These are phyloP conservation scores for Pyrenochaeta sp. DNA, from an alignment of 2,329 filamentous ascomycete species.

Conservation along the genomic window DNA sequence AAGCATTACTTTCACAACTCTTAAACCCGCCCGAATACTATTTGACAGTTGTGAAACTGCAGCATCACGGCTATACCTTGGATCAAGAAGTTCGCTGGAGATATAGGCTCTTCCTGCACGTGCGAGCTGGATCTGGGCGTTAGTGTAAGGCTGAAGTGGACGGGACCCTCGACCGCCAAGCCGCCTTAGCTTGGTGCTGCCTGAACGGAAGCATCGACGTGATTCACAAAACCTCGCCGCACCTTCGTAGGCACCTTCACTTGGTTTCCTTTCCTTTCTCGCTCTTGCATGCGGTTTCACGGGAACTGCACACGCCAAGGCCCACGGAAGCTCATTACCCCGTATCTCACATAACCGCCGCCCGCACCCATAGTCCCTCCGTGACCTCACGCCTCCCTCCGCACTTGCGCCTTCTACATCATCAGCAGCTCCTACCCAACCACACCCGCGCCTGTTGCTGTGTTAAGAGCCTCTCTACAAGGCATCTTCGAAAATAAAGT, in stretches of 20 bases:
- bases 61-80: no score
- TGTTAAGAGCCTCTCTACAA: conserved; percentile 6
- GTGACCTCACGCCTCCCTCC: conserved; percentile 9
- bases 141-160: conserved; percentile 24
- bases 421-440: conserved; percentile 1
- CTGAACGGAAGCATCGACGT: conserved; percentile 37
- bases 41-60: no score
- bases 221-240: conserved; percentile 41
- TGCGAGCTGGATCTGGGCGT: background rate
- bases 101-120: no score
- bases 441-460: background rate
- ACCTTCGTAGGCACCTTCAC: conserved; percentile 27
- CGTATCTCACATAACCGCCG: conserved; percentile 9
- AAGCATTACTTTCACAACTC: no score
- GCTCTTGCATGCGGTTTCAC: conserved; percentile 2
- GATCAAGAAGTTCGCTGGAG: no score
- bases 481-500: conserved; percentile 31
- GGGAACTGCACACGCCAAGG: conserved; percentile 2
- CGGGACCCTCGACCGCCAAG: conserved; percentile 29
- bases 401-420: conserved; percentile 6
- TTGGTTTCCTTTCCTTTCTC: conserved; percentile 10
- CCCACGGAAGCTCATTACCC: conserved; percentile 3
- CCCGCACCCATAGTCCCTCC: conserved; percentile 11
- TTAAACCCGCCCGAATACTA: no score
- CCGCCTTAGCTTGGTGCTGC: conserved; percentile 36